Evolutionary conservation across 768 basidiomycete species (phyloP).

Genomic region (Leccinum aurantiacum): DNA sequence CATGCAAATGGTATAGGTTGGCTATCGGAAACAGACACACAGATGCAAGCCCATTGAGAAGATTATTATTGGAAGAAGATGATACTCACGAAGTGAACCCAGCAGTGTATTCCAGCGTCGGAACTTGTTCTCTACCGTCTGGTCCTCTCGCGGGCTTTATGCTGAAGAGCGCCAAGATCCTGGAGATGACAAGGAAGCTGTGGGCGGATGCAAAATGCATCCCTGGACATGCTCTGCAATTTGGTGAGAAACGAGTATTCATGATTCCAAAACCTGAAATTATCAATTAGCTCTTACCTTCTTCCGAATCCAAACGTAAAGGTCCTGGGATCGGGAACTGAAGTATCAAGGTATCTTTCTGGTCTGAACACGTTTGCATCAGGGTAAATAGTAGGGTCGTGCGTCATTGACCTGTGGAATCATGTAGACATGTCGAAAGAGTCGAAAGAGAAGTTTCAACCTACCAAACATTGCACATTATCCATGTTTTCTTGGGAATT

Average conservation of each 20-base stretch:
- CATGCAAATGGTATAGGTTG: constrained; percentile 3
- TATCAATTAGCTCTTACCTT: constrained; percentile 8
- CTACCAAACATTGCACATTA: constrained; percentile 18
- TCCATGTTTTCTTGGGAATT: constrained; percentile 13
- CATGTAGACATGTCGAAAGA: not conserved
- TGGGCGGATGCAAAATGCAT: constrained; percentile 22
- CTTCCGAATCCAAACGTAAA: constrained; percentile 24
- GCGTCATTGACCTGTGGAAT: constrained; percentile 32
- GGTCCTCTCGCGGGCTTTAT: constrained; percentile 20
- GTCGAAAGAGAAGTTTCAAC: not conserved
- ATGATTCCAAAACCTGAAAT: not conserved
- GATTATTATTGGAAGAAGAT: not conserved
- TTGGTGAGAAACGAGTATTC: not conserved
- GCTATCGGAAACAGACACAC: not conserved
- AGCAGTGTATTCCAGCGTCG: constrained; percentile 4
- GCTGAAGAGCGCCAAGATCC: constrained; percentile 25
- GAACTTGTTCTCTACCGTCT: constrained; percentile 22
- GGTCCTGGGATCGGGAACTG: constrained; percentile 18
- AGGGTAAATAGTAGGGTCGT: constrained; percentile 31
- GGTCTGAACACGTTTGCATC: constrained; percentile 31
- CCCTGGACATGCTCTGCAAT: constrained; percentile 16
- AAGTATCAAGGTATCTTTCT: constrained; percentile 22
- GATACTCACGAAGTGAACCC: constrained; percentile 5
- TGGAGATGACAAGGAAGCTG: constrained; percentile 22
- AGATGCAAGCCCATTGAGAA: not conserved